Evolutionary conservation across 352 stramenopile species (phyloP), one percentile per base, ranked within the genome.

Genomic region (Globisporangium solare): DNA sequence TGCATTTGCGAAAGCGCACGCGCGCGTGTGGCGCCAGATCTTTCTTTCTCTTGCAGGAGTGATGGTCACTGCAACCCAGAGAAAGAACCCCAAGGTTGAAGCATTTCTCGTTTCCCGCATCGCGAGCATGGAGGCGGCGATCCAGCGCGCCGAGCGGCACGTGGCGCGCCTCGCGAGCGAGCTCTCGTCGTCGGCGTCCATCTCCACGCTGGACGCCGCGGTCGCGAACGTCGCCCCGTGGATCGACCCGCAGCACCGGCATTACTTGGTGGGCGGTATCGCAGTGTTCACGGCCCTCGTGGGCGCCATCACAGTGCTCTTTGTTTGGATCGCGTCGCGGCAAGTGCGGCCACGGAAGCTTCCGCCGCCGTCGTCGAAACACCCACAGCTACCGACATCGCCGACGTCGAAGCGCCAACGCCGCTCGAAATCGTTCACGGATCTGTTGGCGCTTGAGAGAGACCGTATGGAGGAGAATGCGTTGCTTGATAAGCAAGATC

Each of bases 271-370:
- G 5, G 75, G 73, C 10, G 70, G 73, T 31, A 67, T 76, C 10
- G 75, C 76, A 0, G 70, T 86, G 12, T 60, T 66, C 39, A 68
- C 74, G 6, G 54, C 77, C 3, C 67, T 92, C 7, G 59, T 81
- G 3, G 64, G 73, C 6, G 50, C 66, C 21, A 74, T 83, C 14
- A 68, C 62, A 10, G 68, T 68, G 41, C 67, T 95, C 21, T 93
- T 91, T 63, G 54, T 90, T 21, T 95, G 85, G 85, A 79, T 95
- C 31, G 78, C 82, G 22, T 93, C 83, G 20, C 77, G 83, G 12
- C 83, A 91, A 55, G 81, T 91, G 47, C 79, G 83, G 1, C 81
- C 83, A 15, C 75, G 81, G 1, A 78, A 77, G 53, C 59, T 58
- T 35, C 58, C 68, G n/a, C 53, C 65, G 2, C 65, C 71, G 43